Evolutionary conservation across 305 asterid genomes (phyloP).

Genomic region (Fraxinus angustifolia): DNA sequence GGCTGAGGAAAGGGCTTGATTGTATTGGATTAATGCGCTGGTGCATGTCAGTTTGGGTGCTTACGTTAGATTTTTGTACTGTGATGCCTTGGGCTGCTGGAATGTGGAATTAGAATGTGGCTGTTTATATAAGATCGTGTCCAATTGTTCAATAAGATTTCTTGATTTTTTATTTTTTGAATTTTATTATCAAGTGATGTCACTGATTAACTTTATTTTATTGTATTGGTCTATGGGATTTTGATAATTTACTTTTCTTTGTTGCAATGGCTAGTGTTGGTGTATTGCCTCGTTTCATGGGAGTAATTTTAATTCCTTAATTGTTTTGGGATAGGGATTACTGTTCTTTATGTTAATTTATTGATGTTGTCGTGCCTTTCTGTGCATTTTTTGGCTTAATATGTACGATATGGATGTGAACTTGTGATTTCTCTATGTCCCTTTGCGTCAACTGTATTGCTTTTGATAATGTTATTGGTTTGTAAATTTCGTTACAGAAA

Average conservation of each 20-base stretch:
- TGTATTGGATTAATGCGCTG: constrained; percentile 10
- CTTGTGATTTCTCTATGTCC: neutral
- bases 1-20: constrained; percentile 10
- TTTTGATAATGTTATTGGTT: neutral
- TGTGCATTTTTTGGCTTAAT: neutral
- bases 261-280: neutral
- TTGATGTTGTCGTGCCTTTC: neutral
- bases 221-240: neutral
- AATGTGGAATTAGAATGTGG: constrained; percentile 4
- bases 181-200: neutral
- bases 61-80: constrained; percentile 1
- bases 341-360: constrained; percentile 3
- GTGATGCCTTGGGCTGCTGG: constrained; percentile 12
- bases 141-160: constrained; percentile 2
- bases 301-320: neutral
- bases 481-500: neutral
- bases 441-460: neutral
- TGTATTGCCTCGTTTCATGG: neutral
- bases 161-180: neutral
- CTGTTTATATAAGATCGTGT: neutral
- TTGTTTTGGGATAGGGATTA: neutral
- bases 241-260: neutral
- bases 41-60: neutral
- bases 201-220: neutral
- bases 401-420: neutral